A percentile compares a stretch with the other conserved stretches of the same genome.
These are phyloP conservation scores for Globisporangium takayamanum DNA, from an alignment of 352 stramenopile genomes.

Conservation along the genomic window DNA sequence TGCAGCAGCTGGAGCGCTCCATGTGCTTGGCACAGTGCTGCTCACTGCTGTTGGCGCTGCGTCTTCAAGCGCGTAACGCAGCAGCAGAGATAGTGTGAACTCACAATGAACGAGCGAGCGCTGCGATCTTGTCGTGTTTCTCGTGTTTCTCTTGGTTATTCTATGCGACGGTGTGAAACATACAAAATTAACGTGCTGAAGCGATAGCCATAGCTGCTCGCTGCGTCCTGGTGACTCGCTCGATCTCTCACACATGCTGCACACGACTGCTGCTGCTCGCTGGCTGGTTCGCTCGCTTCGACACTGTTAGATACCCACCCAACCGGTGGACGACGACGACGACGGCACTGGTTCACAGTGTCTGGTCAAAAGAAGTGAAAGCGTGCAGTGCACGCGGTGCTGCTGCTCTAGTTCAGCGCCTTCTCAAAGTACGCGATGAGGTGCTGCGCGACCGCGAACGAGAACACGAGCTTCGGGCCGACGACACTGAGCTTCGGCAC, in stretches of 20 bases:
- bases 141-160: conserved; percentile 6
- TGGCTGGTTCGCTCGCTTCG: background rate
- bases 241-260: too few species aligned
- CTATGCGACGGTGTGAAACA: conserved; percentile 7
- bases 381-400: background rate
- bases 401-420: conserved; percentile 29
- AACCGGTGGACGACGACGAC: conserved; percentile 11
- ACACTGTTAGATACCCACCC: conserved; percentile 17
- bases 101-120: conserved; percentile 1
- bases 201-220: background rate
- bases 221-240: too few species aligned
- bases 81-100: background rate
- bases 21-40: conserved; percentile 2
- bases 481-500: conserved; percentile 94
- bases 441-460: conserved; percentile 93
- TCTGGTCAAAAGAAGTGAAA: background rate
- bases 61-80: background rate
- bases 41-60: background rate
- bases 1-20: background rate
- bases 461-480: conserved; percentile 95
- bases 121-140: conserved; percentile 4
- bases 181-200: conserved; percentile 14
- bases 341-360: background rate
- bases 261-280: background rate
- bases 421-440: conserved; percentile 94